Base-by-base conservation (phyloP, 1,284 basidiomycete species). In the Xanthoconium separans region DNA sequence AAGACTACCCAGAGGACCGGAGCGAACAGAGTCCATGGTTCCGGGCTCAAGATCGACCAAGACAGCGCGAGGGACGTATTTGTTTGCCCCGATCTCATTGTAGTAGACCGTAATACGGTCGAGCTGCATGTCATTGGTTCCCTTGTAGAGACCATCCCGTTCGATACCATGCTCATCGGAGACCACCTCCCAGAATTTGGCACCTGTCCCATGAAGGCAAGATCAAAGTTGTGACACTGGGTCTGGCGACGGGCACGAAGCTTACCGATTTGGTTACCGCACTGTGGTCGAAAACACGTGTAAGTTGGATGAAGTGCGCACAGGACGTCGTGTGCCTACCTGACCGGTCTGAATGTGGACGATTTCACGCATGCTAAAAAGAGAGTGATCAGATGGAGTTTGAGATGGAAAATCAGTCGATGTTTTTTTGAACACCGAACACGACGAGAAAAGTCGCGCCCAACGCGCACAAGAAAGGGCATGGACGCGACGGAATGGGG, bases 151-250 rank as follows among this genome's bases (percentile, higher is more conserved):
- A 77, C 95, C 95, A 79, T 95, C 91, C 73, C 80, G 81, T 75
- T 92, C 92, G 74, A 98, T 94, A 70, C 93, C 93, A 75, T 98
- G 95, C 81, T 98, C 95, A 74, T 98, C 94, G 57, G 93, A 95
- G 71, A 98, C 87, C 66, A 93, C 94, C 76, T 91, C 94, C 95
- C 94, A 98, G 87, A 98, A 98, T 78, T 97, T 97, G 81, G 93
- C 91, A 89, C 91, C 90, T 91, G 59, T 27, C 62, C 53, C 37
- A 49, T 27, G 53, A 54, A 54, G 53, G 51, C 30, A 47, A 48
- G 29, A 51, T 53, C 30, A 31, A 54, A 52, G 37, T 13, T 20
- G 30, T 29, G 45, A 16, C 37, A 34, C 15, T 33, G n/a, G 29
- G 37, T 41, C 37, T 18, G 50, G 49, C 53, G 55, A 65, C 4